Percentiles rank a stretch among this genome's conserved stretches.
These are phyloP conservation scores for Lineolata rhizophorae DNA, from an alignment of 495 filamentous ascomycete genomes.

Conservation along the genomic window DNA sequence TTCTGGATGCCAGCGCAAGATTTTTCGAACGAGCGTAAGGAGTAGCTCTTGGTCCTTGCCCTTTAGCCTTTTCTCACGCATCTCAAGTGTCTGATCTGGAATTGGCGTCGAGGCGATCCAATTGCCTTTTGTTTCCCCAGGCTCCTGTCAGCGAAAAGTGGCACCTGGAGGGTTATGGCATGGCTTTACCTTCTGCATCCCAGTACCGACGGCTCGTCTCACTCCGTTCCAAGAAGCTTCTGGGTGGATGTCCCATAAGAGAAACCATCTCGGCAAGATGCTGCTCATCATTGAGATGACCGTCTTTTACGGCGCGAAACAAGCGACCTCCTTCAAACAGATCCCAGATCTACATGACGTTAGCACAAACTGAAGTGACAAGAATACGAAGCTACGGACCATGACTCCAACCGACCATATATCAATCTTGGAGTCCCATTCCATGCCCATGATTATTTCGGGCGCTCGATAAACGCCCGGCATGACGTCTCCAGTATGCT, in stretches of 20 bases:
- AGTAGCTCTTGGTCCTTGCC: constrained; percentile 9
- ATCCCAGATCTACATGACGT: neutral
- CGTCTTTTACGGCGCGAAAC: neutral
- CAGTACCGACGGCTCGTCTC: neutral
- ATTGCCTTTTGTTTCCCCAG: too few species aligned
- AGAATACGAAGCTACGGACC: too few species aligned
- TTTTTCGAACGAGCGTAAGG: constrained; percentile 10
- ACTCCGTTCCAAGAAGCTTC: neutral
- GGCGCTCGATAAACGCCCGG: neutral
- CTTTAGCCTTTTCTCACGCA: constrained; percentile 9
- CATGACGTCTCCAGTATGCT: neutral
- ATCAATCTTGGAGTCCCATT: neutral
- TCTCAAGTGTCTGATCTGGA: constrained; percentile 15
- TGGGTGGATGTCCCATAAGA: neutral
- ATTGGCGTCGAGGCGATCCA: constrained; percentile 16
- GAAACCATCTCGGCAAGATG: neutral
- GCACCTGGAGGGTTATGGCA: too few species aligned
- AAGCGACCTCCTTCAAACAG: neutral
- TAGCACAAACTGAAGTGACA: too few species aligned
- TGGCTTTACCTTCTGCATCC: neutral
- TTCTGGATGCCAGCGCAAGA: constrained; percentile 14
- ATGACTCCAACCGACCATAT: neutral
- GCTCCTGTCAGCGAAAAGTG: too few species aligned
- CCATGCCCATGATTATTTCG: neutral
- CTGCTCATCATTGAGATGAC: neutral